phyloP scores from a whole-genome alignment of 495 filamentous ascomycete species.

The Tuber calosporum region DNA sequence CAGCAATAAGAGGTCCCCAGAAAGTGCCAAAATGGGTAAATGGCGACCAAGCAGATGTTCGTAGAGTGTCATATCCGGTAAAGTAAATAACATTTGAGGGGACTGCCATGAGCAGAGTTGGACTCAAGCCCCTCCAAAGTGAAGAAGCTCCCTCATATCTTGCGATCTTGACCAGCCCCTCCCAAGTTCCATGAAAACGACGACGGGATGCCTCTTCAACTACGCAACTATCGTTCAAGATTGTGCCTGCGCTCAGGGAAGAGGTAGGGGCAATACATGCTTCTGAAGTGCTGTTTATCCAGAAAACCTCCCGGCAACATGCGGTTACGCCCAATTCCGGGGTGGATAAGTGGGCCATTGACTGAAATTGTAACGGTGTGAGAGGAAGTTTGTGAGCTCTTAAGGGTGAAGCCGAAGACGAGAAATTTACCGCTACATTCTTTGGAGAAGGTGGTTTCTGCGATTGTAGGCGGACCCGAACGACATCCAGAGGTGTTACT shows the following conservation, averaged over 20 bases:
- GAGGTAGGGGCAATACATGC: slow-evolving; percentile 59
- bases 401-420: slow-evolving; percentile 25
- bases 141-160: slow-evolving; percentile 81
- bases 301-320: slow-evolving; percentile 96
- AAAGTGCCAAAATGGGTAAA: slow-evolving; percentile 52
- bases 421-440: slow-evolving; percentile 41
- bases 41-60: slow-evolving; percentile 61
- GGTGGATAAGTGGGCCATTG: slow-evolving; percentile 35
- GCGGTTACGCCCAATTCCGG: slow-evolving; percentile 82
- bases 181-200: slow-evolving; percentile 82
- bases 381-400: slow-evolving; percentile 36
- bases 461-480: slow-evolving; percentile 88
- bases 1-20: slow-evolving; percentile 74
- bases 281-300: slow-evolving; percentile 76
- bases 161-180: slow-evolving; percentile 92
- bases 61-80: slow-evolving; percentile 93
- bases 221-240: slow-evolving; percentile 59
- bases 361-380: slow-evolving; percentile 40
- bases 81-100: slow-evolving; percentile 98
- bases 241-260: slow-evolving; percentile 37
- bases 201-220: slow-evolving; percentile 75
- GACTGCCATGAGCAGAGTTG: slow-evolving; percentile 88
- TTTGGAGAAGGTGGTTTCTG: slow-evolving; percentile 52
- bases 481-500: slow-evolving; percentile 97
- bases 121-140: slow-evolving; percentile 86